These are phyloP conservation scores for Wickerhamomyces canadensis DNA, from an alignment of 805 yeast species.

Conservation along the genomic window DNA sequence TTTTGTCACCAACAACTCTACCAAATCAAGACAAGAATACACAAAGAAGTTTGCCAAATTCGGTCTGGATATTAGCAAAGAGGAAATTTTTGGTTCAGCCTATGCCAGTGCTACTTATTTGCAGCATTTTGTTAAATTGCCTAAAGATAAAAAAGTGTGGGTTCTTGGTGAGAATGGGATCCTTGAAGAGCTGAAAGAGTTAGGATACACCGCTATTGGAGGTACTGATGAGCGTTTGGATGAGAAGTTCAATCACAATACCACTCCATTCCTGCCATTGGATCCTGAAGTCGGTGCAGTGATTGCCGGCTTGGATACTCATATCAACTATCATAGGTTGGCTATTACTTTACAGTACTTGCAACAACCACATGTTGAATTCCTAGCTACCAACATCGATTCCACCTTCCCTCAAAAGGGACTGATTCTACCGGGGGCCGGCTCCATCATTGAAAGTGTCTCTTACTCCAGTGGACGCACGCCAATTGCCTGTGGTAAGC, in stretches of 20 bases:
- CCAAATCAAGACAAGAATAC: conserved; percentile 80
- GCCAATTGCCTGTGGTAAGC: conserved; percentile 93
- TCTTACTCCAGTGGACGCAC: conserved; percentile 70
- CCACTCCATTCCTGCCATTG: conserved; percentile 46
- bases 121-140: conserved; percentile 66
- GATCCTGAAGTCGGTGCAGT: conserved; percentile 84
- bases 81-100: conserved; percentile 86
- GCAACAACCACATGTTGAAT: conserved; percentile 54
- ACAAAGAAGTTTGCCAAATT: conserved; percentile 65
- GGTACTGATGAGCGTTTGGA: conserved; percentile 66
- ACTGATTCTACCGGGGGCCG: conserved; percentile 87
- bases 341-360: conserved; percentile 81
- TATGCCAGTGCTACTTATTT: conserved; percentile 88
- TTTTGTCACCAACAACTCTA: conserved; percentile 94
- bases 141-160: conserved; percentile 76
- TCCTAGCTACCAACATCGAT: conserved; percentile 91
- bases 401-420: conserved; percentile 93
- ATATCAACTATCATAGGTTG: conserved; percentile 74
- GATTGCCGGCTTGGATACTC: conserved; percentile 77
- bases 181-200: conserved; percentile 65
- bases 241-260: conserved; percentile 50
- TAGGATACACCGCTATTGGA: conserved; percentile 77
- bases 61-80: conserved; percentile 37
- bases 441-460: conserved; percentile 77
- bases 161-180: conserved; percentile 88